phyloP scores from a whole-genome alignment of 345 rosid species.

The Hevea brasiliensis region DNA sequence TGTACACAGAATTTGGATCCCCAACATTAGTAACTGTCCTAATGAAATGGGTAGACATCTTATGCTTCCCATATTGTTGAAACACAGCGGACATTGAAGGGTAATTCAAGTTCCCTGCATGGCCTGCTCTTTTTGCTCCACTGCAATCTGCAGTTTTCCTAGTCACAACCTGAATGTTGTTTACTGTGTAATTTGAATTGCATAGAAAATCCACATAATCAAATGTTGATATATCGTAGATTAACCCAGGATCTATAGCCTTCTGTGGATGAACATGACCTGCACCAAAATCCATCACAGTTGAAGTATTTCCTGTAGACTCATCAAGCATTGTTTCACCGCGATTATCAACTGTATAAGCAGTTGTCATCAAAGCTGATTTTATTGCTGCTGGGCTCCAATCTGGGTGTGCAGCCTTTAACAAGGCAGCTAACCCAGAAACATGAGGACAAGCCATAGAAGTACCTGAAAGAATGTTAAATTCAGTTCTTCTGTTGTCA shows the following conservation, averaged over 20 bases:
- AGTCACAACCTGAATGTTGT: constrained; percentile 23
- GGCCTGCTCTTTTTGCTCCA: constrained; percentile 36
- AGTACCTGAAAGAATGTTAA: constrained; percentile 37
- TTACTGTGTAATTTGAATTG: constrained; percentile 29
- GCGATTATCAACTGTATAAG: constrained; percentile 35
- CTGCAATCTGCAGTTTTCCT: constrained; percentile 33
- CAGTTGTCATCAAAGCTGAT: constrained; percentile 40
- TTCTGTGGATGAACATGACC: constrained; percentile 38
- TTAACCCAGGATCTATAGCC: constrained; percentile 33
- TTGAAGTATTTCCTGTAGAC: constrained; percentile 32
- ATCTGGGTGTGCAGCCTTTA: constrained; percentile 37
- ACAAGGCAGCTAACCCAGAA: constrained; percentile 34
- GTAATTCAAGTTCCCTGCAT: constrained; percentile 35
- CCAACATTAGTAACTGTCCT: constrained; percentile 37
- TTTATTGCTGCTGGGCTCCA: constrained; percentile 35
- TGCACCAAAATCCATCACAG: constrained; percentile 30
- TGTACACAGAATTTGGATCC: constrained; percentile 25
- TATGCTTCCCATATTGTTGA: constrained; percentile 30
- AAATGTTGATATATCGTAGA: constrained; percentile 26
- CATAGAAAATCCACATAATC: constrained; percentile 35
- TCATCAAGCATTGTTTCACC: constrained; percentile 33
- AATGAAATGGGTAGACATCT: constrained; percentile 34
- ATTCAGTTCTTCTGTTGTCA: constrained; percentile 26
- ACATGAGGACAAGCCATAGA: constrained; percentile 43
- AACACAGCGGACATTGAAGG: constrained; percentile 33